A percentile compares a stretch with the other conserved stretches of the same genome.
phyloP scores from a whole-genome alignment of 441 rosid species.

The Daphne laureola region DNA sequence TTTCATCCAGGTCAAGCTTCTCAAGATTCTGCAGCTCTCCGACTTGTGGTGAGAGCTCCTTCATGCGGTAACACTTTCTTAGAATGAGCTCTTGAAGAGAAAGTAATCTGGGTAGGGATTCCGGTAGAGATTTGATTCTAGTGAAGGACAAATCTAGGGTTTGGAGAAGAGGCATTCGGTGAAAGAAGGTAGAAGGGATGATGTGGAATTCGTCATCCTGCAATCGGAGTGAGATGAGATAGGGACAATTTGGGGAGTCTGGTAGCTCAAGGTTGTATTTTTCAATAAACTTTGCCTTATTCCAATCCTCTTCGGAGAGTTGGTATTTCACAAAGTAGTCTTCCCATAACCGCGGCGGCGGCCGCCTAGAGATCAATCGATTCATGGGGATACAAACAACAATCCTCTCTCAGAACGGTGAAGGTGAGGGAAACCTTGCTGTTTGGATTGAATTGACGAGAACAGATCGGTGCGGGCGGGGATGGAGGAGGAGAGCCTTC shows the following conservation, averaged over 20 bases:
- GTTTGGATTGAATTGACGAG: too few relatives aligned
- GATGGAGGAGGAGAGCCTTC: too few relatives aligned
- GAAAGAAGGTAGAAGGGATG: conserved; percentile 11
- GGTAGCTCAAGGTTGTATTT: not conserved
- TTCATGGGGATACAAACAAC: too few relatives aligned
- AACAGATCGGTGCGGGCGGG: too few relatives aligned
- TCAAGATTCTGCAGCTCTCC: conserved; percentile 15
- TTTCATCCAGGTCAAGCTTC: conserved; percentile 19
- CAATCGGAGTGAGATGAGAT: conserved; percentile 1
- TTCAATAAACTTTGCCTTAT: not conserved
- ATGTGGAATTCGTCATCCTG: not conserved
- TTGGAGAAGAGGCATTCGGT: conserved; percentile 5
- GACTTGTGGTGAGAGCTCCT: conserved; percentile 7
- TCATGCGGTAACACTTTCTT: not conserved
- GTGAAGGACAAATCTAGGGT: conserved; percentile 13
- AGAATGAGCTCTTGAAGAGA: conserved; percentile 8
- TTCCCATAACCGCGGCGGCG: too few relatives aligned
- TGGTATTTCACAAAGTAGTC: too few relatives aligned
- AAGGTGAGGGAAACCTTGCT: too few relatives aligned
- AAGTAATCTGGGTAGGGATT: conserved; percentile 7
- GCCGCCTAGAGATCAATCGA: too few relatives aligned
- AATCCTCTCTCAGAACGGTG: too few relatives aligned
- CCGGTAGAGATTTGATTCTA: conserved; percentile 6
- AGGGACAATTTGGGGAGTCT: conserved; percentile 5
- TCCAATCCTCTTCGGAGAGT: conserved; percentile 7